phyloP scores from a whole-genome alignment of 1,139 yeast species.

The Protomyces pachydermus region DNA sequence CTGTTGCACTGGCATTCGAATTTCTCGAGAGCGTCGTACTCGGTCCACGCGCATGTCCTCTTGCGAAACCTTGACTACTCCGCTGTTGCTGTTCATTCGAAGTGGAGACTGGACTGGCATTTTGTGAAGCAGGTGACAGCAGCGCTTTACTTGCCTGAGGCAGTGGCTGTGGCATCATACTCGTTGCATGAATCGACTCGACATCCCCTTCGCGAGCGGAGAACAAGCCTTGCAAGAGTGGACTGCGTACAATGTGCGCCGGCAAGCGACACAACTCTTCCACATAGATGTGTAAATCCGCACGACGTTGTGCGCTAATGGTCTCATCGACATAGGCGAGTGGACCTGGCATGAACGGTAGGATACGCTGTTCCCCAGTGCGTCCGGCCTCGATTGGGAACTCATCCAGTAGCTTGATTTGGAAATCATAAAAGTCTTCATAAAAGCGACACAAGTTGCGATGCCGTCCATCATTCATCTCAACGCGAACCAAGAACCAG shows the following conservation, averaged over 20 bases:
- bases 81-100: conserved; percentile 13
- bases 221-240: conserved; percentile 66
- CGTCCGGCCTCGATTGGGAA: conserved; percentile 94
- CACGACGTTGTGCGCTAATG: conserved; percentile 77
- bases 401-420: conserved; percentile 71
- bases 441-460: conserved; percentile 81
- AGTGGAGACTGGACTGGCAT: not conserved
- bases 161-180: conserved; percentile 24
- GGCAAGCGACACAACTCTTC: conserved; percentile 72
- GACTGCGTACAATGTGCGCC: conserved; percentile 63
- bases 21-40: not conserved
- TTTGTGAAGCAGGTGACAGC: conserved; percentile 15
- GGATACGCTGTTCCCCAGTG: conserved; percentile 65
- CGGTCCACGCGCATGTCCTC: not conserved
- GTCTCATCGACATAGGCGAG: conserved; percentile 85
- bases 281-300: conserved; percentile 78
- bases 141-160: conserved; percentile 12
- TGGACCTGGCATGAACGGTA: conserved; percentile 97
- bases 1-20: not conserved
- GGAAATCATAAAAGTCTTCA: conserved; percentile 94
- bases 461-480: conserved; percentile 60
- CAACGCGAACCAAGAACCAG: conserved; percentile 75
- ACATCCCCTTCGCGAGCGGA: conserved; percentile 63
- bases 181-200: conserved; percentile 35
- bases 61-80: not conserved